Evolutionary conservation across 352 stramenopile species (phyloP).

Genomic region (Pythium rhizo-oryzae): DNA sequence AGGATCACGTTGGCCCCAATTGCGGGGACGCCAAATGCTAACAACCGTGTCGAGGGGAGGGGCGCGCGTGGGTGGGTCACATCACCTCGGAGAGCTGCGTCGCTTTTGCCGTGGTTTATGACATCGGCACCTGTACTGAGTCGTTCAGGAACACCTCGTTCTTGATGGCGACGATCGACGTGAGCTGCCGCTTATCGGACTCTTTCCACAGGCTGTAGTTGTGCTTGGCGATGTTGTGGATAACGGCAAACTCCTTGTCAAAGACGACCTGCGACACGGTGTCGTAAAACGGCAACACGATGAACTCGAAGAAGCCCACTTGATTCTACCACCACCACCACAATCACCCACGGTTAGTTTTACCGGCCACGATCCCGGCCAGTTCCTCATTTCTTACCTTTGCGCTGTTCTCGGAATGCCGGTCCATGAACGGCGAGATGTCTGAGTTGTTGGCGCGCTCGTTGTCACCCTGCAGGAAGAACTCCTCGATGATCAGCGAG

Average conservation of each 20-base stretch:
- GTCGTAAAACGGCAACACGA: constrained; percentile 77
- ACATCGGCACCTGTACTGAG: constrained; percentile 51
- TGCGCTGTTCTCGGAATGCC: constrained; percentile 84
- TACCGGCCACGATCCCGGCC: too few species aligned
- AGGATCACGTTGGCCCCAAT: too few species aligned
- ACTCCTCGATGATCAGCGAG: constrained; percentile 65
- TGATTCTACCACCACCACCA: too few species aligned
- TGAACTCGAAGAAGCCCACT: constrained; percentile 75
- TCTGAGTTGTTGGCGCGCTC: constrained; percentile 53
- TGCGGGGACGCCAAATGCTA: too few species aligned
- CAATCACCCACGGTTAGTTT: too few species aligned
- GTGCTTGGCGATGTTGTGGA: constrained; percentile 78
- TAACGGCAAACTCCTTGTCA: constrained; percentile 62
- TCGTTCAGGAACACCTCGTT: constrained; percentile 78
- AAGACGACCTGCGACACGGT: constrained; percentile 81
- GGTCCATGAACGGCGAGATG: constrained; percentile 84
- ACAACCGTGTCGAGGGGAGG: too few species aligned
- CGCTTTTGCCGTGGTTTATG: constrained; percentile 1
- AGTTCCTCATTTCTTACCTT: too few species aligned
- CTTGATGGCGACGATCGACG: constrained; percentile 83
- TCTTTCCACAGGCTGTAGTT: constrained; percentile 90
- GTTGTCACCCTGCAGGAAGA: constrained; percentile 66
- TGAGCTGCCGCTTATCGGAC: constrained; percentile 73
- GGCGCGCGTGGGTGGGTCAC: too few species aligned
- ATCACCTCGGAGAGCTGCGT: background rate